Percentiles rank a stretch among this genome's conserved stretches.
Evolutionary conservation across 306 rosid genomes (phyloP).

Genomic region (Pyrus communis): DNA sequence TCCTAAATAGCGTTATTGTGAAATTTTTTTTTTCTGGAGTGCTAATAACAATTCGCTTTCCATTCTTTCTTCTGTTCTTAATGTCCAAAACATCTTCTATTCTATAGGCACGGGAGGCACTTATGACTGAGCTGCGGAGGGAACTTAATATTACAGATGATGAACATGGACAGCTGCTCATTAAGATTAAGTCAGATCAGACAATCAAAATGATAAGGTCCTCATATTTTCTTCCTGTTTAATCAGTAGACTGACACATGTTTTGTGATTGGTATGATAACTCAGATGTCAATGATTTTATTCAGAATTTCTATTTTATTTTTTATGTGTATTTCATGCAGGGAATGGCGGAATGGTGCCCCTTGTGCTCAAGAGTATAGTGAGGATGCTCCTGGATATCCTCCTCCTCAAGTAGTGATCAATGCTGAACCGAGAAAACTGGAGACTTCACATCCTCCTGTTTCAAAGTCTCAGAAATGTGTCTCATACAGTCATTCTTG

Average conservation of each 20-base stretch:
- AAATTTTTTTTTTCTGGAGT: too few species aligned
- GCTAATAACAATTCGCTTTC: background rate
- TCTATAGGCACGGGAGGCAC: background rate
- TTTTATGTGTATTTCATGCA: background rate
- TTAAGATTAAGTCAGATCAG: background rate
- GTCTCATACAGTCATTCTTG: background rate
- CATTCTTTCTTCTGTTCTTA: background rate
- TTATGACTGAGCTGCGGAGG: conserved; percentile 11
- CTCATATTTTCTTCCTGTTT: background rate
- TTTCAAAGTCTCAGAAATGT: background rate
- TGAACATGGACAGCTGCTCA: conserved; percentile 4
- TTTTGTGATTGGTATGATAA: background rate
- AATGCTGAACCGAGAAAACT: background rate
- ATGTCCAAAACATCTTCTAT: background rate
- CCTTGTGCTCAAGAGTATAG: background rate
- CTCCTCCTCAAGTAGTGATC: background rate
- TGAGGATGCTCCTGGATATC: background rate
- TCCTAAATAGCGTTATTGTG: too few species aligned
- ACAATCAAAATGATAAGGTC: background rate
- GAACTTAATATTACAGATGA: conserved; percentile 2
- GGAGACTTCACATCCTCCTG: background rate
- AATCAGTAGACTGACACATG: background rate
- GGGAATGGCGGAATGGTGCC: background rate
- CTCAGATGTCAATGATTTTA: background rate
- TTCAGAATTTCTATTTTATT: background rate